Evolutionary conservation across 805 yeast species (phyloP), one percentile per base, ranked within the genome.

Genomic region (Wickerhamiella kazuoi): DNA sequence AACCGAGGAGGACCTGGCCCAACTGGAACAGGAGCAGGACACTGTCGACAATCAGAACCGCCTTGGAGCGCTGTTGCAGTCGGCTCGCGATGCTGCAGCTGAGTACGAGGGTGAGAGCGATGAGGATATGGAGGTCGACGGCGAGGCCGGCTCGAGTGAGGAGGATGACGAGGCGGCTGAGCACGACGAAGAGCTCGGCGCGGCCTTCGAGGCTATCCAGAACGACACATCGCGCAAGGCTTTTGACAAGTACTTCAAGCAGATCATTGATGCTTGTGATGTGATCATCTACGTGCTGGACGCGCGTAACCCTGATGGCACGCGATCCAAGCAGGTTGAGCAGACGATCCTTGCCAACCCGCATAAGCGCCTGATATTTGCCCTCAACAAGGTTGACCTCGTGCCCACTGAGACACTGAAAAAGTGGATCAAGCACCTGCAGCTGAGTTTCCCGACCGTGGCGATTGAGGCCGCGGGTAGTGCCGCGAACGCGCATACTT

Each of bases 231-330:
- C 66, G 17, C 52, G 65, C 57, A 86, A 79, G 57, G 90, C 94
- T 4, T 90, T 79, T 56, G 97, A 87, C 58, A 87, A 86, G 62
- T 75, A 87, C 43, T 87, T 86, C 68, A 86, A 84, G 60, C 69
- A 84, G 14, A 96, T 90, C 29, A 86, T 90, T 18, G 96, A 84
- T 44, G 79, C 84, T 18, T 67, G 96, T 2, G 98, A 87, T 56
- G 94, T 87, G 40, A 67, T 87, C 16, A 66, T 86, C 41, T 87
- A 90, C 54, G 95, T 87, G n/a, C 64, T 87, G 53, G 98, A 87
- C 61, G 94, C 98, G 1, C 76, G 98, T 60, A 95, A 90, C 60
- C 98, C 98, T 40, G 94, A 82, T 59, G 76, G 83, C 16, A 87
- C 97, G 2, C 74, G 98, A 54, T 84, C 96, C 7, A 74, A 76